Conservation (phyloP, 257 asterid species). For the Linderniella brevidens region DNA sequence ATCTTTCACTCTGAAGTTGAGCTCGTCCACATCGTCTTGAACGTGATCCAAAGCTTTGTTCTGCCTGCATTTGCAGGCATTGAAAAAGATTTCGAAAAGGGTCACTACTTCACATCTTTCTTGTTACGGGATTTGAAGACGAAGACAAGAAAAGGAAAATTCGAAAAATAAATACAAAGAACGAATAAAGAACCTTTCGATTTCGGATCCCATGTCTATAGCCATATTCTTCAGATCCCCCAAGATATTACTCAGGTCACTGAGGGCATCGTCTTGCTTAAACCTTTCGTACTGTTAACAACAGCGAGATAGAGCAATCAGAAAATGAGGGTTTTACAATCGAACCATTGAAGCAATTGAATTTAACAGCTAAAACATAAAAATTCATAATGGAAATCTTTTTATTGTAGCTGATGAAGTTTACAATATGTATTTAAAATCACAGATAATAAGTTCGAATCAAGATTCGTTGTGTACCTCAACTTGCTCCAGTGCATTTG, state of each 20-base stretch:
- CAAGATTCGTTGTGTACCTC: constrained; percentile 32
- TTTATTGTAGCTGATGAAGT: too few relatives aligned
- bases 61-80: constrained; percentile 27
- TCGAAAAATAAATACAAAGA: too few relatives aligned
- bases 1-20: constrained; percentile 34
- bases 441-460: constrained; percentile 7
- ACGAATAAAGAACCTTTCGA: constrained; percentile 26
- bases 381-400: too few relatives aligned
- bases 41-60: constrained; percentile 37
- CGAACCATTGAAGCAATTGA: too few relatives aligned
- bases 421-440: constrained; percentile 1
- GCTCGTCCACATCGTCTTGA: constrained; percentile 44
- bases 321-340: too few relatives aligned
- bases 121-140: too few relatives aligned
- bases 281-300: constrained; percentile 32
- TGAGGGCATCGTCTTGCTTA: constrained; percentile 55
- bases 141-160: not conserved
- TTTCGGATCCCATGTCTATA: constrained; percentile 64
- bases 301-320: not conserved
- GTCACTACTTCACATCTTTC: too few relatives aligned
- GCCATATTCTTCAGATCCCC: constrained; percentile 75
- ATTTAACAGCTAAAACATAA: too few relatives aligned
- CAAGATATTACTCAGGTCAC: constrained; percentile 39
- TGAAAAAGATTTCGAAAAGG: not conserved
- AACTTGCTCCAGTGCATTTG: constrained; percentile 64